Evolutionary conservation across 192 early-diverging fungal genomes (phyloP), one percentile per base, ranked within the genome.

Genomic region (Coemansia sp.): DNA sequence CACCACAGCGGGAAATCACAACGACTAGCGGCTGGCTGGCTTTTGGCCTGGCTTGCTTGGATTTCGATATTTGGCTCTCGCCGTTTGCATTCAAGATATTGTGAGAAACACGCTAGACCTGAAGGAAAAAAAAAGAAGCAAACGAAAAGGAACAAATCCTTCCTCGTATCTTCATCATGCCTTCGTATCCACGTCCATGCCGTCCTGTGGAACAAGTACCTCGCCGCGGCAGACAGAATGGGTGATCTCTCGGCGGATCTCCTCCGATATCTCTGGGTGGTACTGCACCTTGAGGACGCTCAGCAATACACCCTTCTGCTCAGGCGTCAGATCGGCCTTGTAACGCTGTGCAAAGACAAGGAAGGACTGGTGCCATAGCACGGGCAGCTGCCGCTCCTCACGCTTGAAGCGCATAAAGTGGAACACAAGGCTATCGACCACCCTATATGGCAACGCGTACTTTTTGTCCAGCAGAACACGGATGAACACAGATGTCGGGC

Each of bases 381-480:
- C 95, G 29, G 97, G 95, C 88, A 99, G 85, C 58, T 85, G 85
- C 53, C 91, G 78, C 52, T 84, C 67, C 67, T 95, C 92, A 57
- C 85, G 88, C 82, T 90, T 89, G 86, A 99, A 97, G 45, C 91
- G 84, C 66, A 92, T 69, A 82, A 96, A 98, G 81, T 99, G 97
- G 77, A 92, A 90, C n/a, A 99, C 97, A 35, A 99, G 71, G 25
- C 90, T 88, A 71, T 98, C 95, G 17, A 99, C 89, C 22, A 97
- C 95, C 82, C 95, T 95, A 88, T 89, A 99, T 2, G 95, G 97
- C 69, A 98, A 81, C 2, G 97, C 95, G 62, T 97, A 98, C 79
- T 99, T 99, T 70, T 98, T 99, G 79, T 99, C 97, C 19, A 99
- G 85, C 53, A 99, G 81, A 53, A 99, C 85, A 57, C 95, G 93